Percentiles rank a stretch among this genome's conserved stretches.
Conservation (phyloP, 176 grass and related monocot species). For the Saccharum spontaneum region DNA sequence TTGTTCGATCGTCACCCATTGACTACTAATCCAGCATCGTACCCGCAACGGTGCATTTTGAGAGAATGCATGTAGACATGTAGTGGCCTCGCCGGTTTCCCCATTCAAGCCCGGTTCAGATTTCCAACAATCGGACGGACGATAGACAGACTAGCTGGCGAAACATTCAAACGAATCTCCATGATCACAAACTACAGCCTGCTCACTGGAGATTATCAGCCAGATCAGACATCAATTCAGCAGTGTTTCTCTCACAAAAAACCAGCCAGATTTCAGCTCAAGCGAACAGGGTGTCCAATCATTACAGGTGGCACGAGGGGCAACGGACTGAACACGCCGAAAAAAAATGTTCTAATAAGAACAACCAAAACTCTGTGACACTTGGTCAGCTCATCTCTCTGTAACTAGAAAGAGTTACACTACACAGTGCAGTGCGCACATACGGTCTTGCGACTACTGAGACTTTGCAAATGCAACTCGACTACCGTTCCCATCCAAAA, state of each 20-base stretch:
- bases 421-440: neutral
- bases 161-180: neutral
- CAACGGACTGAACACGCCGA: neutral
- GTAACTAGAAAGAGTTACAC: conserved; percentile 5
- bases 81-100: neutral
- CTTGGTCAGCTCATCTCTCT: neutral
- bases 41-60: neutral
- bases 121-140: neutral
- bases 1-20: neutral
- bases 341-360: neutral
- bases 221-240: no score
- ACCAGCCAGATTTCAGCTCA: no score
- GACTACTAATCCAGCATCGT: neutral
- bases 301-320: neutral
- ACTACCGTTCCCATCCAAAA: conserved; percentile 80
- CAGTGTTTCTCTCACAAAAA: no score
- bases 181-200: neutral
- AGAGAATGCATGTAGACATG: neutral
- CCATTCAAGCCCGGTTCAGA: neutral
- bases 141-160: neutral
- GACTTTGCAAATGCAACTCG: conserved; percentile 48
- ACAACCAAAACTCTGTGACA: neutral
- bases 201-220: no score
- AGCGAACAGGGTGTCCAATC: no score
- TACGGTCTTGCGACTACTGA: neutral